These are phyloP conservation scores for Scytalidium sp. DNA, from an alignment of 2,329 filamentous ascomycete genomes.

Conservation along the genomic window DNA sequence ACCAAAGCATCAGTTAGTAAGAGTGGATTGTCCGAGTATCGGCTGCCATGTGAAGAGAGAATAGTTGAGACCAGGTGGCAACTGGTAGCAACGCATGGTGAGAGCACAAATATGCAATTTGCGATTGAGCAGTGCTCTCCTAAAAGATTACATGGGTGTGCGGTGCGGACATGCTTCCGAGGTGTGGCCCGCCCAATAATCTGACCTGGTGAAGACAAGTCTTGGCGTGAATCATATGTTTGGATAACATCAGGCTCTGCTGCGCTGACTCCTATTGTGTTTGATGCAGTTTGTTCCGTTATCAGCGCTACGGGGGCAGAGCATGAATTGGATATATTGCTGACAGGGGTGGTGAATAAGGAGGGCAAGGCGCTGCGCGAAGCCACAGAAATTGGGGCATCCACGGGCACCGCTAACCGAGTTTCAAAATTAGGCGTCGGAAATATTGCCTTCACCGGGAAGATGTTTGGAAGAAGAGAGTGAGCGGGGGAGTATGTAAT, in stretches of 20 bases:
- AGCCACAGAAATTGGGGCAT: neutral
- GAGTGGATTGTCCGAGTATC: slow-evolving; percentile 9
- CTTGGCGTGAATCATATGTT: neutral
- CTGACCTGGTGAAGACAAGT: slow-evolving; percentile 48
- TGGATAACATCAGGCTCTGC: neutral
- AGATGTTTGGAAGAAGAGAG: neutral
- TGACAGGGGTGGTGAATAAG: neutral
- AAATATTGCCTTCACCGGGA: neutral
- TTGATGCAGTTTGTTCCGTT: neutral
- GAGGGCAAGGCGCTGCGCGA: neutral
- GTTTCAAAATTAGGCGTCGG: neutral
- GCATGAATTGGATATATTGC: neutral
- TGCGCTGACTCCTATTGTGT: neutral
- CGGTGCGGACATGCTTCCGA: neutral
- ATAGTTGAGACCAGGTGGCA: slow-evolving; percentile 17
- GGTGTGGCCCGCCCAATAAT: too few relatives aligned
- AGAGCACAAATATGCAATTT: slow-evolving; percentile 22
- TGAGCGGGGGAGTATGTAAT: slow-evolving; percentile 18
- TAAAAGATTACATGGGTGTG: slow-evolving; percentile 8
- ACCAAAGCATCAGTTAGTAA: slow-evolving; percentile 7
- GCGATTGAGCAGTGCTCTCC: slow-evolving; percentile 10
- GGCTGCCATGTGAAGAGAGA: slow-evolving; percentile 16
- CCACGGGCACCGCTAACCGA: neutral
- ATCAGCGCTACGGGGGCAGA: neutral
- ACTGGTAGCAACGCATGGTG: slow-evolving; percentile 17